Conservation (phyloP, 179 eudicot species). For the Vitellaria paradoxa region DNA sequence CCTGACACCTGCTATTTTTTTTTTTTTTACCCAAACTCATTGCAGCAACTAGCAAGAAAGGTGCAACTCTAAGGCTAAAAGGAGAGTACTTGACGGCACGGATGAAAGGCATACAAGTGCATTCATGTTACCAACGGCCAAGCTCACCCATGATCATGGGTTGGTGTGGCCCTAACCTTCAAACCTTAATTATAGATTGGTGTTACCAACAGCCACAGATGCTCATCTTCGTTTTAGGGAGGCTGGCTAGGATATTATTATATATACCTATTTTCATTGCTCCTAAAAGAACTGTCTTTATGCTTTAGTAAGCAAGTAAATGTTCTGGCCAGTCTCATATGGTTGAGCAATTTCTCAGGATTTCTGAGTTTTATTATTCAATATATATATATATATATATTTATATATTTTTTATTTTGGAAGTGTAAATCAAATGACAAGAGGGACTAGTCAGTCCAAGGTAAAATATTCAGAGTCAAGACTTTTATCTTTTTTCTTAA, state of each 20-base stretch:
- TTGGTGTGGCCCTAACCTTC: not conserved
- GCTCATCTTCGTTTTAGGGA: not conserved
- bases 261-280: not conserved
- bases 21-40: too few relatives aligned
- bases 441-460: too few relatives aligned
- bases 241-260: not conserved
- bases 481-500: too few relatives aligned
- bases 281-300: not conserved
- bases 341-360: not conserved
- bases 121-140: not conserved
- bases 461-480: too few relatives aligned
- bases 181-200: not conserved
- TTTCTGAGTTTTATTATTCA: not conserved
- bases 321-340: not conserved
- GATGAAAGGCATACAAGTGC: too few relatives aligned
- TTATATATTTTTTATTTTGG: too few relatives aligned
- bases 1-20: too few relatives aligned
- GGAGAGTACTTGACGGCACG: too few relatives aligned
- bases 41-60: too few relatives aligned
- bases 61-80: too few relatives aligned
- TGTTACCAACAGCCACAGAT: constrained; percentile 3
- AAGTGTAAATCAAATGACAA: too few relatives aligned
- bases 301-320: not conserved
- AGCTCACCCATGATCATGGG: not conserved
- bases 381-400: too few relatives aligned